Evolutionary conservation across 2,329 filamentous ascomycete genomes (phyloP).

Genomic region (Alternaria triticina): DNA sequence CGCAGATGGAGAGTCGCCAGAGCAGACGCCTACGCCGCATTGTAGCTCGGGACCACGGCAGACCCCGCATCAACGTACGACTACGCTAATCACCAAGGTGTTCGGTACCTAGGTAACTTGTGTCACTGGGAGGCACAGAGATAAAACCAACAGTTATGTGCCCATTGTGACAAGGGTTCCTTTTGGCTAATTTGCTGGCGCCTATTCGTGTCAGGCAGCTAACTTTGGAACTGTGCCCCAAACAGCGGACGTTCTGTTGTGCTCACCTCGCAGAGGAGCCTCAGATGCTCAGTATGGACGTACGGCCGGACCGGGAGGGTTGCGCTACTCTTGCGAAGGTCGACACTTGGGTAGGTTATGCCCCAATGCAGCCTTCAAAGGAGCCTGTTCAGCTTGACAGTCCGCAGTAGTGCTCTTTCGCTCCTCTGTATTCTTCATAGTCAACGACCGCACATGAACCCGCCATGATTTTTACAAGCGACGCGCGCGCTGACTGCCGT

Average conservation of each 20-base stretch:
- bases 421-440: background rate
- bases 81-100: background rate
- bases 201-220: background rate
- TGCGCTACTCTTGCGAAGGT: background rate
- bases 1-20: background rate
- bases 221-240: background rate
- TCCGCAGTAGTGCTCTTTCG: background rate
- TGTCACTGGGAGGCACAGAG: background rate
- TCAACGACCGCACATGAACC: background rate
- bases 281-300: background rate
- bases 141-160: background rate
- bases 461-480: background rate
- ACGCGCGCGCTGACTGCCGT: constrained; percentile 1
- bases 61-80: background rate
- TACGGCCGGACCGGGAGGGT: background rate
- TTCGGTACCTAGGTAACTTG: background rate
- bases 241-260: background rate
- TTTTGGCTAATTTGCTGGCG: background rate
- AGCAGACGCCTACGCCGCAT: background rate
- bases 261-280: background rate
- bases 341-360: constrained; percentile 3
- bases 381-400: background rate
- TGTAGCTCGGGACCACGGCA: background rate
- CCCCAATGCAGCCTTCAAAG: background rate
- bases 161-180: background rate